phyloP scores from a whole-genome alignment of 2,329 filamentous ascomycete species.

The Cordyceps tenuipes region DNA sequence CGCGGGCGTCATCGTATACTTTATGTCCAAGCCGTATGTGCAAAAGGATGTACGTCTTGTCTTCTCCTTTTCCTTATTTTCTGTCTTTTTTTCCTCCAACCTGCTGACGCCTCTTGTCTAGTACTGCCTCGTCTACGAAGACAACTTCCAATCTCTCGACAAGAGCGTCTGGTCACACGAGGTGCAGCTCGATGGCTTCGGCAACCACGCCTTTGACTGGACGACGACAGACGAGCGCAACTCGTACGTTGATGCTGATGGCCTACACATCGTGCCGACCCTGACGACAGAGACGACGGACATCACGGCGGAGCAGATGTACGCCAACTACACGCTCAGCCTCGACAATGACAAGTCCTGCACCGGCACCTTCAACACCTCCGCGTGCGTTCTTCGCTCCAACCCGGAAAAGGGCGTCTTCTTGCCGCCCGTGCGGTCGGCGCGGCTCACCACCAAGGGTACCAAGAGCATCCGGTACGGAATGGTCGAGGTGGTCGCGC shows the following conservation, averaged over 20 bases:
- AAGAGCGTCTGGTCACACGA: constrained; percentile 40
- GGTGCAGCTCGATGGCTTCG: constrained; percentile 35
- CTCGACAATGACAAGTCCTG: constrained; percentile 33
- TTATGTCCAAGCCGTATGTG: constrained; percentile 21
- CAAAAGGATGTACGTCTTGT: constrained; percentile 15
- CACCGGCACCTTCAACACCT: constrained; percentile 26
- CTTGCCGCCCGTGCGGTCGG: constrained; percentile 41
- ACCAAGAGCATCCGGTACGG: constrained; percentile 39
- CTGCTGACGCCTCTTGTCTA: constrained; percentile 14
- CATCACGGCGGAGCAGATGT: constrained; percentile 31
- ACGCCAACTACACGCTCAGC: constrained; percentile 35
- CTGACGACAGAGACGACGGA: constrained; percentile 34
- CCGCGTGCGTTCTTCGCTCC: constrained; percentile 30
- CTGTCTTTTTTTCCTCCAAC: no score
- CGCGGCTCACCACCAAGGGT: constrained; percentile 38
- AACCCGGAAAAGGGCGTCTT: constrained; percentile 36
- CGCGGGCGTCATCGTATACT: constrained; percentile 26
- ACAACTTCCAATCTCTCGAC: constrained; percentile 39
- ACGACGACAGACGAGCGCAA: constrained; percentile 41
- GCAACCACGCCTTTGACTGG: constrained; percentile 46
- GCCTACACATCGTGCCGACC: constrained; percentile 48
- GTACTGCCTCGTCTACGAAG: constrained; percentile 43
- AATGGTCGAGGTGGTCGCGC: constrained; percentile 44
- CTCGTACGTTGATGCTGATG: constrained; percentile 37
- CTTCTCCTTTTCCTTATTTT: no score